A percentile compares a stretch with the other conserved stretches of the same genome.
phyloP scores from a whole-genome alignment of 495 filamentous ascomycete species.

The Darksidea phi region DNA sequence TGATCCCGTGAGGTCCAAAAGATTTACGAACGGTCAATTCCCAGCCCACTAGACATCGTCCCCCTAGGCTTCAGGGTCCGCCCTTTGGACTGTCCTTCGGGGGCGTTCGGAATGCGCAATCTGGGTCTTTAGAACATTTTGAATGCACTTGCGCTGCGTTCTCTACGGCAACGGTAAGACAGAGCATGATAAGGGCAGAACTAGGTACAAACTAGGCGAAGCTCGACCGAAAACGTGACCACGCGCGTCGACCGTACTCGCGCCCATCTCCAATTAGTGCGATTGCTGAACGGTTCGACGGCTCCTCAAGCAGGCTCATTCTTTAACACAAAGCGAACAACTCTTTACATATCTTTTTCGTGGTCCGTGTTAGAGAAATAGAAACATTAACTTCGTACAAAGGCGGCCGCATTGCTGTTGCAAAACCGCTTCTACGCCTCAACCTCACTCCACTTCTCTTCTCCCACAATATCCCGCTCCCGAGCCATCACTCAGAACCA shows the following conservation, averaged over 20 bases:
- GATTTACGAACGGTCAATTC: too few relatives aligned
- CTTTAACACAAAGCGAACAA: not conserved
- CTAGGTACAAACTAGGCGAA: not conserved
- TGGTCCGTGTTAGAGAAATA: too few relatives aligned
- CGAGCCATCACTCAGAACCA: not conserved
- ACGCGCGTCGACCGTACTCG: slow-evolving; percentile 7
- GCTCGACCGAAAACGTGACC: slow-evolving; percentile 12
- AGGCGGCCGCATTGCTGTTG: too few relatives aligned
- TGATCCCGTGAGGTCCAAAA: too few relatives aligned
- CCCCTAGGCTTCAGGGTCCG: not conserved
- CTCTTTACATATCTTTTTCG: too few relatives aligned
- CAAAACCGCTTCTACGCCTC: too few relatives aligned
- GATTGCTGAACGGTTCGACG: not conserved
- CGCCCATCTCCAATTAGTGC: not conserved
- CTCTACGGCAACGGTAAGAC: not conserved
- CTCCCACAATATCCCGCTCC: too few relatives aligned
- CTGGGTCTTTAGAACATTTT: not conserved
- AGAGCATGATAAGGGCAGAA: not conserved
- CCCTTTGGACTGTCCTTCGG: not conserved
- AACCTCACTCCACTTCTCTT: too few relatives aligned
- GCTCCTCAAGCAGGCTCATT: not conserved
- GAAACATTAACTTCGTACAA: too few relatives aligned
- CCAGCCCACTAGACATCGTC: not conserved
- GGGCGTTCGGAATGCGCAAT: not conserved
- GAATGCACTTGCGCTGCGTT: not conserved